Conservation (phyloP, 2,329 filamentous ascomycete genomes). For the Cytospora mali region DNA sequence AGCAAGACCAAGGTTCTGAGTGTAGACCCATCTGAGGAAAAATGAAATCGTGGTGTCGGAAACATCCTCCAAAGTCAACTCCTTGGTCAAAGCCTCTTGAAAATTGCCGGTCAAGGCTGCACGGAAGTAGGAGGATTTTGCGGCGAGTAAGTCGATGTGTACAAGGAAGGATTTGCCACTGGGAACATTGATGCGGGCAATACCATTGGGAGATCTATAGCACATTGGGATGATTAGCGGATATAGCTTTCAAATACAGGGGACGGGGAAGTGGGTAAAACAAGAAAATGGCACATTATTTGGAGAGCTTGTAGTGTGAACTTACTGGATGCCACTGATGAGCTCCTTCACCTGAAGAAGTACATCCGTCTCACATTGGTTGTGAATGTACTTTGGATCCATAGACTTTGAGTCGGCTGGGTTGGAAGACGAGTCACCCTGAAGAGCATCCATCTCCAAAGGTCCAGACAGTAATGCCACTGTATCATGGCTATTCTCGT, state of each 20-base stretch:
- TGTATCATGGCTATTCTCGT: no score
- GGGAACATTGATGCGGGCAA: not conserved
- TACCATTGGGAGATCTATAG: not conserved
- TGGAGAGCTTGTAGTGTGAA: no score
- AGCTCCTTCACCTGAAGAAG: no score
- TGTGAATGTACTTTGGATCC: no score
- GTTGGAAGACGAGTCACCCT: no score
- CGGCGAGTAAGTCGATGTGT: not conserved
- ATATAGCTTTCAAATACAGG: not conserved
- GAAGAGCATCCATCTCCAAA: no score
- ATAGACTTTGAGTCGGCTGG: no score
- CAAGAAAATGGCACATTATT: no score
- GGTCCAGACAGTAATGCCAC: no score
- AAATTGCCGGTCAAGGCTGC: not conserved
- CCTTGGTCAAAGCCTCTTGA: not conserved
- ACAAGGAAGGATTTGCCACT: not conserved
- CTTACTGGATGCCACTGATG: no score
- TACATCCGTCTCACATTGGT: no score
- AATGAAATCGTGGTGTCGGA: not conserved
- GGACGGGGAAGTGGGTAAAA: not conserved
- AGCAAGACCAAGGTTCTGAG: not conserved
- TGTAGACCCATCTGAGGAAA: constrained; percentile 7
- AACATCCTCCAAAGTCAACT: not conserved
- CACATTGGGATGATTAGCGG: not conserved
- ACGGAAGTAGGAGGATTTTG: not conserved